phyloP scores from a whole-genome alignment of 2,329 filamentous ascomycete genomes.

The Rosellinia necatrix region DNA sequence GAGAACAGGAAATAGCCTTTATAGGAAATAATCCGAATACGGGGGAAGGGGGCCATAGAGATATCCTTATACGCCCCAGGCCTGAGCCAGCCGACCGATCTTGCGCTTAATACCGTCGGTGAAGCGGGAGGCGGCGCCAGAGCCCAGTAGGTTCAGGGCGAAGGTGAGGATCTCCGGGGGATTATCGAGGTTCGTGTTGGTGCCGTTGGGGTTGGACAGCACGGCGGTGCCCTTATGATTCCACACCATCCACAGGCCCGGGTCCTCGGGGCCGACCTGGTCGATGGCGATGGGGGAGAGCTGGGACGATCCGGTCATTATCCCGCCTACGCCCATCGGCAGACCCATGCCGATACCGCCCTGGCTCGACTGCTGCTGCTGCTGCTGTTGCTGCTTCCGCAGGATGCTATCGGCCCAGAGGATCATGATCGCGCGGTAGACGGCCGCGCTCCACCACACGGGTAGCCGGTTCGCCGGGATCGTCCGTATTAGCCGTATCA shows the following conservation, averaged over 20 bases:
- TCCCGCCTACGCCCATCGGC: too few relatives aligned
- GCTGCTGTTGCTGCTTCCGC: too few relatives aligned
- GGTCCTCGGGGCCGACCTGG: conserved; percentile 47
- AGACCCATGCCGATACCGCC: too few relatives aligned
- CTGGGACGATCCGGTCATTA: too few relatives aligned
- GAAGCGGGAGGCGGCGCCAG: conserved; percentile 48
- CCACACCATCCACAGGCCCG: conserved; percentile 44
- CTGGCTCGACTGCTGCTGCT: too few relatives aligned
- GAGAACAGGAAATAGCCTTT: too few relatives aligned
- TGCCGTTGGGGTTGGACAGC: conserved; percentile 43
- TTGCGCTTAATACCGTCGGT: conserved; percentile 53
- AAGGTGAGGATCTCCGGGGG: conserved; percentile 47
- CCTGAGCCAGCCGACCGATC: conserved; percentile 44
- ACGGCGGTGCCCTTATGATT: conserved; percentile 44
- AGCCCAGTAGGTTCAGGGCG: conserved; percentile 46
- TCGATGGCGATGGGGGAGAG: conserved; percentile 45
- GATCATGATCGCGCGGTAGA: conserved; percentile 69
- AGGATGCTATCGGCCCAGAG: conserved; percentile 66
- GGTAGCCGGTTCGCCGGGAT: conserved; percentile 66
- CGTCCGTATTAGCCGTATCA: conserved; percentile 62
- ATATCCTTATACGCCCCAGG: conserved; percentile 49
- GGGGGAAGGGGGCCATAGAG: too few relatives aligned
- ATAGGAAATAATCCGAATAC: too few relatives aligned
- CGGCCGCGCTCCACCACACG: conserved; percentile 71
- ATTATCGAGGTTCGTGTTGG: conserved; percentile 44